Conservation (phyloP, 192 early-diverging fungal species). For the Coemansia sp. region DNA sequence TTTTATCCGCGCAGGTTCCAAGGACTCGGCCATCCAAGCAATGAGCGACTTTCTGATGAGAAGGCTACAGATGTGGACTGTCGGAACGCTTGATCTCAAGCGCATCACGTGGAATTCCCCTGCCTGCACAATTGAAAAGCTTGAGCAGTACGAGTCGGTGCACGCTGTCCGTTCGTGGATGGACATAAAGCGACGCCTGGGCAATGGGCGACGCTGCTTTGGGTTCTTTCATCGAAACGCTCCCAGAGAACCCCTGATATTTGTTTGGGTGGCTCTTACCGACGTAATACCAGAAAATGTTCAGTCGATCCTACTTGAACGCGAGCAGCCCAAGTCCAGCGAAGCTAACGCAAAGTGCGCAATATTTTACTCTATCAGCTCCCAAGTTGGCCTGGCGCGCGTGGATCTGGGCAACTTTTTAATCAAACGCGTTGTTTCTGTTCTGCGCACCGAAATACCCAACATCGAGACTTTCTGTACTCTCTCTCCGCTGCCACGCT, state of each 20-base stretch:
- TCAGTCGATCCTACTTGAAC: slow-evolving; percentile 64
- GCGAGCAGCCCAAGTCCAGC: slow-evolving; percentile 30
- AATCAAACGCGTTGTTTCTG: slow-evolving; percentile 85
- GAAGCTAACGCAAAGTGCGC: slow-evolving; percentile 61
- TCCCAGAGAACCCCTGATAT: slow-evolving; percentile 80
- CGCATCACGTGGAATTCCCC: slow-evolving; percentile 82
- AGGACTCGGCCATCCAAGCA: slow-evolving; percentile 52
- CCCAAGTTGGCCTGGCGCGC: slow-evolving; percentile 80
- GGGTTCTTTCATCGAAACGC: slow-evolving; percentile 79
- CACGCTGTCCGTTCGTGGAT: slow-evolving; percentile 80
- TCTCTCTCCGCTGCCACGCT: slow-evolving; percentile 86
- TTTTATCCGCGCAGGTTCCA: slow-evolving; percentile 22
- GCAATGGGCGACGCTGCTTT: slow-evolving; percentile 74
- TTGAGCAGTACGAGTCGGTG: slow-evolving; percentile 82
- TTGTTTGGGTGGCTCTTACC: slow-evolving; percentile 84
- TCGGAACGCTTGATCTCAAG: slow-evolving; percentile 73
- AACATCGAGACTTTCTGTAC: slow-evolving; percentile 80
- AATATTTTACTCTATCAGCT: slow-evolving; percentile 93
- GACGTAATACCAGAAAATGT: slow-evolving; percentile 63
- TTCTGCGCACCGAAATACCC: slow-evolving; percentile 67
- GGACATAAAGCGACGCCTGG: slow-evolving; percentile 76
- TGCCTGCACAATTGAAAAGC: slow-evolving; percentile 78
- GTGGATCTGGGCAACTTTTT: slow-evolving; percentile 90
- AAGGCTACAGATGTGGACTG: slow-evolving; percentile 73
- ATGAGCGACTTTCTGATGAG: slow-evolving; percentile 66